Evolutionary conservation across 768 basidiomycete species (phyloP), one percentile per base, ranked within the genome.

Genomic region (Tricholoma terreum): DNA sequence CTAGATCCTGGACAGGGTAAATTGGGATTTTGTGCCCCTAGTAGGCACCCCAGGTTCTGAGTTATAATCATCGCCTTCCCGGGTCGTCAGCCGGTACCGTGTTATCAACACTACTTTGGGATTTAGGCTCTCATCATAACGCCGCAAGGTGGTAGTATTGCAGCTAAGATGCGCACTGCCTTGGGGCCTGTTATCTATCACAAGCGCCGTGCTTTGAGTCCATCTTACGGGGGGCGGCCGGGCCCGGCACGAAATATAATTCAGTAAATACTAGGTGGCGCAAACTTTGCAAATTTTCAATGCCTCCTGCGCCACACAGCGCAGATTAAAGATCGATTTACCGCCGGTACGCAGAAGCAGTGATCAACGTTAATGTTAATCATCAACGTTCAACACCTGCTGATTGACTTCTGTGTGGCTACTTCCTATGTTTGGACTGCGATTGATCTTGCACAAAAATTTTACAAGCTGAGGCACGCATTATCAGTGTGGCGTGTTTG

Each of bases 401-500:
- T 48, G 30, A 30, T 48, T 15, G 27, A 7, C 46, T 48, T 48
- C 46, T 48, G 43, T 45, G 43, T 45, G 43, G 24, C 24, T 27
- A 27, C 3, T 27, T 27, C 24, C 24, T 27, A 27, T 27, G 24
- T 27, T 6, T 27, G 24, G 24, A 27, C 24, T 27, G 24, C 2
- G 6, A 2, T 6, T 27, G 2, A 27, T 6, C 3, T 27, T 6
- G 24, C 2, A 6, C 24, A 27, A 27, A 27, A 27, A 27, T 3
- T 27, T 27, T 27, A 27, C 2, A 27, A 27, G 10, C n/a, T 1
- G 27, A 48, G 46, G 46, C 46, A 48, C 27, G n/a, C 27, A 6
- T 7, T n/a, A n/a, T 7, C n/a, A 31, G 40, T 35, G 52, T 54
- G 52, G 52, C 52, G 52, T 31, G 19, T 54, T 54, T 54, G 52